Evolutionary conservation across 208 protist genomes (phyloP).

Genomic region (Crithidia mellificae): DNA sequence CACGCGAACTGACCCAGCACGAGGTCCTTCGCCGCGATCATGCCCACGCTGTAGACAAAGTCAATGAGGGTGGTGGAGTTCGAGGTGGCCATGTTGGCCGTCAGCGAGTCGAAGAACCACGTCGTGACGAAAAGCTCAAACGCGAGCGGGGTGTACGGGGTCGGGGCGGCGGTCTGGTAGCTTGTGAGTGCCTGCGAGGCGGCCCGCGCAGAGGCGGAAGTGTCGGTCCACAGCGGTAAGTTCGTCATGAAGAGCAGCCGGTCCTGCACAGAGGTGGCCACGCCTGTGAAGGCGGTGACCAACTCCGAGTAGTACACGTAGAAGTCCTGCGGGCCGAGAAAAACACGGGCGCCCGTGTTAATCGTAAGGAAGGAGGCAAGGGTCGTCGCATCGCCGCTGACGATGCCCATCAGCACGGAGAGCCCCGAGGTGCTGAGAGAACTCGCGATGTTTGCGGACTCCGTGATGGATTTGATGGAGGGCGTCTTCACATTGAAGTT

Average conservation of each 20-base stretch:
- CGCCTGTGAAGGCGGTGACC: constrained; percentile 14
- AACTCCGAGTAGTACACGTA: constrained; percentile 32
- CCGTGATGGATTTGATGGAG: not conserved
- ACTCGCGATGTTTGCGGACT: not conserved
- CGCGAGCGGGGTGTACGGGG: constrained; percentile 12
- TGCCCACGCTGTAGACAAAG: constrained; percentile 25
- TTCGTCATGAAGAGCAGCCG: constrained; percentile 42
- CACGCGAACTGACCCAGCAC: constrained; percentile 28
- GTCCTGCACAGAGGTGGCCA: constrained; percentile 17
- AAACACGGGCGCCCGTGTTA: constrained; percentile 18
- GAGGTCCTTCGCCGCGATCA: constrained; percentile 31
- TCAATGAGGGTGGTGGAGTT: constrained; percentile 25
- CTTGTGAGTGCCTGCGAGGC: constrained; percentile 4
- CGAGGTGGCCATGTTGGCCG: constrained; percentile 1
- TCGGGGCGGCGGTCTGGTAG: constrained; percentile 25
- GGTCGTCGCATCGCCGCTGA: constrained; percentile 5
- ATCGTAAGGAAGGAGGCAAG: constrained; percentile 26
- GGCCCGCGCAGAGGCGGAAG: constrained; percentile 3
- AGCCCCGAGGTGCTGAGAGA: not conserved
- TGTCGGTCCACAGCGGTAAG: constrained; percentile 52
- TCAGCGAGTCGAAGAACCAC: constrained; percentile 7
- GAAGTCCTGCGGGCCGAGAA: constrained; percentile 45
- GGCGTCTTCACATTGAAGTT: constrained; percentile 10
- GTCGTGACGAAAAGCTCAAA: constrained; percentile 19
- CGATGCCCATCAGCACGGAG: constrained; percentile 19